Base-by-base conservation (phyloP, 345 rosid genomes). In the Carallia brachiata region DNA sequence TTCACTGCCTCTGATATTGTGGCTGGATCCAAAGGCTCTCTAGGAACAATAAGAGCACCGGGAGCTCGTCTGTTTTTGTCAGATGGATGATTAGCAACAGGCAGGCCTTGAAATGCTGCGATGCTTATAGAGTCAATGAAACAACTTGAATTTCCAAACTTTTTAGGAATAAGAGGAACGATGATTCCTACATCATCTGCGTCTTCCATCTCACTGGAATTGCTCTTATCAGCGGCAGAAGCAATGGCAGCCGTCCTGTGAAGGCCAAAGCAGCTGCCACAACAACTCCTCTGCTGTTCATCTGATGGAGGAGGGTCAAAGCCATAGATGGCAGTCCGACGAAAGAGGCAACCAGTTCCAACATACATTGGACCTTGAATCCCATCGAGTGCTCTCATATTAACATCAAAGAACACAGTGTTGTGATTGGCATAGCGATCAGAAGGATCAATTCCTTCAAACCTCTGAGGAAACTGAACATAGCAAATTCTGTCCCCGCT, bases 321-420 rank as follows among this genome's bases (percentile, higher is more conserved):
- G 31, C 91, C 91, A 59, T 93, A 93, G 16, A 93, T 83, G 0
- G 98, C 98, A 4, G 79, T 80, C 64, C 98, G 72, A 30, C 97
- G 93, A 66, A 93, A 93, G 23, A 93, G 85, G 78, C 98, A 93
- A 16, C 98, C 95, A 0, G 97, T 93, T 65, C 98, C 97, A 7
- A 90, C 93, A 73, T 93, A 93, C 30, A 86, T 80, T 1, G 97
- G 98, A 61, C 98, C 98, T 80, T 93, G 98, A 63, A 93, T 13
- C 23, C 97, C 97, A 70, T 93, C 98, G 7, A 93, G 87, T 15
- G 96, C 97, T 27, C 87, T 74, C 81, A 93, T 87, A 73, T 89
- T 89, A 61, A 88, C 84, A 66, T 93, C 90, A 54, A 89, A 93
- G 89, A 90, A 90, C 30, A 93, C 97, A 1, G 92, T 87, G 71